Evolutionary conservation across 2,329 filamentous ascomycete genomes (phyloP), one percentile per base, ranked within the genome.

Genomic region (Nigrospora sphaerica): DNA sequence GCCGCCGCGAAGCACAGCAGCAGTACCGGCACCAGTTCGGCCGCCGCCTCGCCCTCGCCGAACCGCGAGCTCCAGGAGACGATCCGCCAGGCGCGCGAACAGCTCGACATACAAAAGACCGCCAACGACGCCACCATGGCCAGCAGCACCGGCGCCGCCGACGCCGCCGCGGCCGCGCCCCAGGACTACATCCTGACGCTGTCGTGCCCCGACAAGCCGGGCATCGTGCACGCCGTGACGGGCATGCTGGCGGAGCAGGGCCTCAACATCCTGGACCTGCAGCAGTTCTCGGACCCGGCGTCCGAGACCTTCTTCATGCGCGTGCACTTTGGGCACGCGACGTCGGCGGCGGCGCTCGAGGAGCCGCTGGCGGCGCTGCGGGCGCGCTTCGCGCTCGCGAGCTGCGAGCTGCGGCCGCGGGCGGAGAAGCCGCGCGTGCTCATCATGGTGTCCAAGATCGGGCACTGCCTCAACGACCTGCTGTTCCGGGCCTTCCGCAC

Each of bases 381-480:
- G 3, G 57, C 68, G 44, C 72, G 82, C 23, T 78, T 88, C 68
- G 60, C 73, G 48, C 86, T 89, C 81, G 73, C 81, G 57, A 39
- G 53, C 37, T 89, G 86, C 69, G 75, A 86, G 56, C 76, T 93
- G 56, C 77, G 82, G 13, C 79, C 85, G 4, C 77, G 81, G 12
- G 69, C 80, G 42, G 74, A 81, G 58, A 90, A 89, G 70, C 83
- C 84, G 47, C 78, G 82, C 54, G 83, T 91, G 42, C 73, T 93
- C 57, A 88, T 93, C 72, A 92, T 93, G 87, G 88, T 92, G 31
- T 91, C 86, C 59, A 91, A 91, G 72, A 91, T 89, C 57, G 88
- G 87, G 10, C 87, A 92, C 72, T 92, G 87, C 65, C 73, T 92
- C 45, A 91, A 91, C 66, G 86, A 92, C 66, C 72, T 93, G 42